Percentiles rank a stretch among this genome's conserved stretches.
These are phyloP conservation scores for Chondrostereum purpureum DNA, from an alignment of 1,284 basidiomycete species.

Conservation along the genomic window DNA sequence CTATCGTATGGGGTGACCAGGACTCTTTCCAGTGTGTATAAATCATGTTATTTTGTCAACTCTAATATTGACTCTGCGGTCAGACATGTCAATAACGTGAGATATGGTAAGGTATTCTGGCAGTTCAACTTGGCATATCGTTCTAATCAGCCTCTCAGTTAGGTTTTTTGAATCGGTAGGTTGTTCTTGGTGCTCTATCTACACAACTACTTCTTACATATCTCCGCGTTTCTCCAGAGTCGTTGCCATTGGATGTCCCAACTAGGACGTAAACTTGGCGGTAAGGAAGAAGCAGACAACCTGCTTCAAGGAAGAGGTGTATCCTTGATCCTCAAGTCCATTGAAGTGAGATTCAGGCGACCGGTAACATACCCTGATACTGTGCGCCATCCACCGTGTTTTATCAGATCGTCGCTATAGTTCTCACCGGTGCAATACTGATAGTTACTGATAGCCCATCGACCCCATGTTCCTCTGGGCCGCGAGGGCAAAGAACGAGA, in stretches of 20 bases:
- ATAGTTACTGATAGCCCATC: conserved; percentile 60
- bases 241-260: conserved; percentile 59
- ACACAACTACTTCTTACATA: too few relatives aligned
- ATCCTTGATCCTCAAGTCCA: conserved; percentile 66
- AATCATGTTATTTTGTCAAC: not conserved
- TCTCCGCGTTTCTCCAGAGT: conserved; percentile 28
- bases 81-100: conserved; percentile 74
- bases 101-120: conserved; percentile 47
- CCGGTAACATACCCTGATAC: conserved; percentile 71
- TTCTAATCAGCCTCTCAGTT: conserved; percentile 25
- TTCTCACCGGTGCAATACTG: not conserved
- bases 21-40: conserved; percentile 63
- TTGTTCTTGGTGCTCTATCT: conserved; percentile 3
- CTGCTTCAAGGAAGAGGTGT: conserved; percentile 58
- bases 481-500: conserved; percentile 17
- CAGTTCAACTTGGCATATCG: too few relatives aligned
- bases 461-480: conserved; percentile 23
- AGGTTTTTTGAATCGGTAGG: conserved; percentile 64
- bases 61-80: not conserved
- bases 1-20: conserved; percentile 68
- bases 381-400: conserved; percentile 31
- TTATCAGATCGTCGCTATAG: conserved; percentile 4
- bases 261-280: conserved; percentile 53
- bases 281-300: conserved; percentile 40
- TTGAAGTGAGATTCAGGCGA: conserved; percentile 56